Conservation (phyloP, 1,284 basidiomycete species). For the Ceratobasidium sp. region DNA sequence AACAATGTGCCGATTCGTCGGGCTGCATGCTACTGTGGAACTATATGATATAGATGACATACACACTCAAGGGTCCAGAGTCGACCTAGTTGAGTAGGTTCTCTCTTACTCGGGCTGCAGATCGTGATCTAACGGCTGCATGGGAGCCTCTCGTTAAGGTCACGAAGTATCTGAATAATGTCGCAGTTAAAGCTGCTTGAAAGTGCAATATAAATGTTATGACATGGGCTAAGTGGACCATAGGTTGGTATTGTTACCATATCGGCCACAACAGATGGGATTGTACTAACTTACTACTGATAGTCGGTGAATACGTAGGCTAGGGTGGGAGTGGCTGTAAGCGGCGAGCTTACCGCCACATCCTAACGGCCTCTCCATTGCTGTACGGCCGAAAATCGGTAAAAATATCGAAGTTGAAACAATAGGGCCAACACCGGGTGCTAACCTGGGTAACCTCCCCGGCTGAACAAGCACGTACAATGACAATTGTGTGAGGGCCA, state of each 20-base stretch:
- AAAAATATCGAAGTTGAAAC: neutral
- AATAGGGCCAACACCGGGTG: too few relatives aligned
- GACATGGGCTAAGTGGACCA: conserved; percentile 51
- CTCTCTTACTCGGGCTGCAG: too few relatives aligned
- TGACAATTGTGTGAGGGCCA: too few relatives aligned
- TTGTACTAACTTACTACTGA: conserved; percentile 1
- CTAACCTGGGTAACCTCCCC: too few relatives aligned
- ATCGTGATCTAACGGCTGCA: neutral
- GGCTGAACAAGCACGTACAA: too few relatives aligned
- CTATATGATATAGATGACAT: too few relatives aligned
- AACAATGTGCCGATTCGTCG: too few relatives aligned
- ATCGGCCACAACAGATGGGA: conserved; percentile 7
- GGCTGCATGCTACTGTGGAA: too few relatives aligned
- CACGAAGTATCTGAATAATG: neutral
- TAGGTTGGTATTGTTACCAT: neutral
- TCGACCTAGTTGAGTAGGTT: too few relatives aligned
- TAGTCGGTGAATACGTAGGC: conserved; percentile 46
- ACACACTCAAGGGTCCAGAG: too few relatives aligned
- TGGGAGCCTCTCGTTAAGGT: neutral
- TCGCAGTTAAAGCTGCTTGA: conserved; percentile 49
- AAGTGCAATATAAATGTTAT: conserved; percentile 57
- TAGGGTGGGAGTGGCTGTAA: conserved; percentile 42
- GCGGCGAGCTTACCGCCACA: conserved; percentile 5
- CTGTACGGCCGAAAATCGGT: neutral
- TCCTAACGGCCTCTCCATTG: neutral